Evolutionary conservation across 106 monocot species (phyloP), one percentile per base, ranked within the genome.

Genomic region (Iris macrosiphon): DNA sequence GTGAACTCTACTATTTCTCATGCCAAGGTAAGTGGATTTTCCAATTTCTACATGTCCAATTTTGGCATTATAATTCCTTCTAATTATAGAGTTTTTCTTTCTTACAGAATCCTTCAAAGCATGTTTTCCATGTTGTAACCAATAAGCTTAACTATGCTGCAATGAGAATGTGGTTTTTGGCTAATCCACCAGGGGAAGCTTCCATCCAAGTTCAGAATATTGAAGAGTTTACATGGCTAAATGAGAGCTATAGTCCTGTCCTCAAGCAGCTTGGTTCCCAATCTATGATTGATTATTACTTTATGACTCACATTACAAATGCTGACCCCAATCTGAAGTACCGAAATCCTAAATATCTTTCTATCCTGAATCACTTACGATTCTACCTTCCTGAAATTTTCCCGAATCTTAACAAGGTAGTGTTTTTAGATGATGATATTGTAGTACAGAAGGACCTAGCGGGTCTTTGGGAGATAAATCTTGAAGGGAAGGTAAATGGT

Each of bases 1-100:
- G 90, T 91, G 23, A 91, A 91, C 45, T 91, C 90, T 15, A 91
- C 90, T 33, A 39, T 91, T 0, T 40, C 59, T 18, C 31, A 91
- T 72, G 90, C 90, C 30, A 85, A 78, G 85, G 89, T 81, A 53
- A 40, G 35, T 28, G 10, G 15, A 24, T 1, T 3, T 21, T 24
- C 15, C 24, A 8, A 49, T 32, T 1, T 27, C 19, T 10, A 6
- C 9, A 7, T 32, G 23, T 61, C 43, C 10, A 22, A 4, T 21
- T 24, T 41, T 19, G 23, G 6, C 23, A 52, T n/a, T n/a, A 28
- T 56, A 21, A 19, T 6, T 10, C 0, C 16, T 52, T 59, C 11
- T 49, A 46, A 52, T 12, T 4, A 58, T 24, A 57, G 12, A 44
- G 16, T 46, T 55, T 26, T 4, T 38, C 25, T 51, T 15, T 51